A percentile compares a stretch with the other conserved stretches of the same genome.
Conservation (phyloP, 768 basidiomycete genomes). For the Gloeopeniophorella convolvens region DNA sequence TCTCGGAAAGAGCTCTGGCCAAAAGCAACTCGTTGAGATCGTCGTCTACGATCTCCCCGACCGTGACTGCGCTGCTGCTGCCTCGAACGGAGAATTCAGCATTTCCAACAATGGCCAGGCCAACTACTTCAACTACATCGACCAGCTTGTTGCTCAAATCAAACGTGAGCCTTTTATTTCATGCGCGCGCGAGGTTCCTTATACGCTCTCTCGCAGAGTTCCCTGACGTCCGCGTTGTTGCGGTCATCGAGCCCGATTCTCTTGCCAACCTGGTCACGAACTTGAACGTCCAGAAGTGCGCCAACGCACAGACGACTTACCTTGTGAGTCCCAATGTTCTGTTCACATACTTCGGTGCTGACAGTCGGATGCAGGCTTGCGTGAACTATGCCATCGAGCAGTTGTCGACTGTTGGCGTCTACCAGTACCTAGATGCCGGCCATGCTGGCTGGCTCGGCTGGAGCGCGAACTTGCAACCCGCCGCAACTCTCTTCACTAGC, state of each 20-base stretch:
- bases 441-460: slow-evolving; percentile 60
- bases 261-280: slow-evolving; percentile 66
- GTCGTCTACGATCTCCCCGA: slow-evolving; percentile 52
- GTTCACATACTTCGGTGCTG: not conserved
- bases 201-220: slow-evolving; percentile 29
- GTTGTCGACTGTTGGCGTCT: slow-evolving; percentile 48
- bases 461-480: slow-evolving; percentile 55
- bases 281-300: slow-evolving; percentile 50
- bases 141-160: slow-evolving; percentile 53
- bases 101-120: slow-evolving; percentile 50
- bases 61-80: slow-evolving; percentile 58
- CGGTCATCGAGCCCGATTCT: slow-evolving; percentile 62
- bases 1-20: slow-evolving; percentile 38
- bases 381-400: slow-evolving; percentile 52
- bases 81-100: slow-evolving; percentile 61
- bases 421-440: slow-evolving; percentile 57
- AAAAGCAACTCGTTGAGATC: slow-evolving; percentile 38
- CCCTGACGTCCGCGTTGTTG: slow-evolving; percentile 57
- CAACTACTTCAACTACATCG: slow-evolving; percentile 55
- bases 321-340: slow-evolving; percentile 27
- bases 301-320: slow-evolving; percentile 47
- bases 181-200: not conserved
- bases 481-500: slow-evolving; percentile 46
- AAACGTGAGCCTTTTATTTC: slow-evolving; percentile 31
- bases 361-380: slow-evolving; percentile 30